Evolutionary conservation across 345 rosid genomes (phyloP).

Genomic region (Microthlaspi erraticum): DNA sequence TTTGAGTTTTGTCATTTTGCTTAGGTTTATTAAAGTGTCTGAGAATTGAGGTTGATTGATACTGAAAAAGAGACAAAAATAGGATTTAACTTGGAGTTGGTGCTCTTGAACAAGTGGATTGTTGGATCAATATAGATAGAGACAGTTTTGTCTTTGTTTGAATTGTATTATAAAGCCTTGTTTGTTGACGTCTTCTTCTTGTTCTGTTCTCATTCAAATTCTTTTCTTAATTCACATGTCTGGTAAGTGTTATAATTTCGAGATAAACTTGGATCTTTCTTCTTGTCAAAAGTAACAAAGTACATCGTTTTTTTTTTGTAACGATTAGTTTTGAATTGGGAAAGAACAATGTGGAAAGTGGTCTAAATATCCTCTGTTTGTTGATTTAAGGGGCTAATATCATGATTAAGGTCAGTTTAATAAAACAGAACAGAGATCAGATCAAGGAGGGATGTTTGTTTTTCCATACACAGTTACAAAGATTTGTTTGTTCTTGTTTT

Average conservation of each 20-base stretch:
- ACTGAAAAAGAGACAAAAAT: conserved; percentile 3
- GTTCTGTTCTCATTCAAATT: conserved; percentile 12
- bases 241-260: not conserved
- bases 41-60: conserved; percentile 16
- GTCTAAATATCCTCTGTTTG: not conserved
- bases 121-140: conserved; percentile 2
- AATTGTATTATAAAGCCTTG: not conserved
- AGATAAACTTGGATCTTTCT: conserved; percentile 36
- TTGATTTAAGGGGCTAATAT: conserved; percentile 7
- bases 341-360: not conserved
- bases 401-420: not conserved
- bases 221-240: conserved; percentile 30
- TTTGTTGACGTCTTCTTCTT: conserved; percentile 14
- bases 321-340: not conserved
- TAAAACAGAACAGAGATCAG: conserved; percentile 17
- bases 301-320: not conserved
- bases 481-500: not conserved
- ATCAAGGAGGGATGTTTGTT: conserved; percentile 12
- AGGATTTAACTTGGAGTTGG: conserved; percentile 23
- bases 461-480: not conserved
- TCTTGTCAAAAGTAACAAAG: conserved; percentile 10
- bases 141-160: conserved; percentile 12
- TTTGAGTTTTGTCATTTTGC: not conserved
- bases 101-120: not conserved
- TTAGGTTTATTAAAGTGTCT: not conserved